Conservation (phyloP, 768 basidiomycete species). For the Tulasnella sp. region DNA sequence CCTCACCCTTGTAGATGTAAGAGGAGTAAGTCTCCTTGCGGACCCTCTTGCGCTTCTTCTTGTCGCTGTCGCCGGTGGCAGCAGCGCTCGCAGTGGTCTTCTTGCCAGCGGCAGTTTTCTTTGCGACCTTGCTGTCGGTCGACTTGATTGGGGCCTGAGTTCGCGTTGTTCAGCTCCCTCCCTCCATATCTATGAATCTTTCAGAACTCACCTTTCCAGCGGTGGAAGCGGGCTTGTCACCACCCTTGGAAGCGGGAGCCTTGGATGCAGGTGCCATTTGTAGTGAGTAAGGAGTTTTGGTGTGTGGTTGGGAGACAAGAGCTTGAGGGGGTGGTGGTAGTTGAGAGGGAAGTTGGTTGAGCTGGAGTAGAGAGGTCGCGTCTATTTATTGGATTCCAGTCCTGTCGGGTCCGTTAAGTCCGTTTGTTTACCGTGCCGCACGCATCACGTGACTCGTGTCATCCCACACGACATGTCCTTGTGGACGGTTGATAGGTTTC, state of each 20-base stretch:
- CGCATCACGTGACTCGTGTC: neutral
- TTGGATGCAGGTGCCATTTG: neutral
- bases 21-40: constrained; percentile 90
- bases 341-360: neutral
- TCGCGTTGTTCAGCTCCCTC: neutral
- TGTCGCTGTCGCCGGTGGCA: constrained; percentile 35
- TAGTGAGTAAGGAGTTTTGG: neutral
- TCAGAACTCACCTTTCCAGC: constrained; percentile 34
- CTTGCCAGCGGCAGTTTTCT: constrained; percentile 54
- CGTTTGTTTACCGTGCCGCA: neutral
- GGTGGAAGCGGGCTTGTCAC: constrained; percentile 47
- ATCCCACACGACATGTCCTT: neutral
- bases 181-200: neutral
- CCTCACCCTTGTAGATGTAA: constrained; percentile 85
- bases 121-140: constrained; percentile 42
- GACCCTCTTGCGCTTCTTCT: constrained; percentile 79
- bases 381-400: neutral
- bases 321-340: neutral
- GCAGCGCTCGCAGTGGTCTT: constrained; percentile 46
- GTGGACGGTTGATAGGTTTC: no score
- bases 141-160: constrained; percentile 35
- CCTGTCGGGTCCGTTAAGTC: neutral
- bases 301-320: neutral
- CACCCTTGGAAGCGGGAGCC: constrained; percentile 56
- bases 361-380: neutral